phyloP scores from a whole-genome alignment of 768 basidiomycete genomes.

The Termitomyces sp. region DNA sequence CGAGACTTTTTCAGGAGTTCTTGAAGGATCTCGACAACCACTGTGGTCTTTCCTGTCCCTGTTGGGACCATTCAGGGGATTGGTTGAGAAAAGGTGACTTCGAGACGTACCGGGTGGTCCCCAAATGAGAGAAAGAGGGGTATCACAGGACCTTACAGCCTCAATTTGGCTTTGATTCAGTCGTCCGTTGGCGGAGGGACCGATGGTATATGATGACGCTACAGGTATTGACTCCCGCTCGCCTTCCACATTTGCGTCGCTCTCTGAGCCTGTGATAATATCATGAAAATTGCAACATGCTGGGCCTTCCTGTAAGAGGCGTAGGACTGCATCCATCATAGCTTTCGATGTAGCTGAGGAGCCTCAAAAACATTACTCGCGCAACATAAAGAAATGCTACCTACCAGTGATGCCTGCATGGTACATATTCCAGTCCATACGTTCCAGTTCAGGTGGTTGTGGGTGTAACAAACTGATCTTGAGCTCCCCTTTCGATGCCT shows the following conservation, averaged over 20 bases:
- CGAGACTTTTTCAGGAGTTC: conserved; percentile 32
- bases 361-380: background rate
- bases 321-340: conserved; percentile 61
- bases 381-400: conserved; percentile 13
- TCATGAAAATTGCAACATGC: conserved; percentile 50
- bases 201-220: background rate
- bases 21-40: conserved; percentile 60
- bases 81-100: background rate
- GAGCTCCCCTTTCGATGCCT: conserved; percentile 52
- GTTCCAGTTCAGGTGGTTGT: conserved; percentile 57
- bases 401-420: conserved; percentile 58
- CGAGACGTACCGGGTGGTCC: conserved; percentile 56
- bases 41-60: conserved; percentile 75
- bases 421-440: conserved; percentile 66
- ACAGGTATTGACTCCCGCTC: background rate
- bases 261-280: conserved; percentile 40
- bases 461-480: conserved; percentile 53
- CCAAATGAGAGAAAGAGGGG: conserved; percentile 60
- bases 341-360: conserved; percentile 55
- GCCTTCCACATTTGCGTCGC: background rate
- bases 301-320: conserved; percentile 40
- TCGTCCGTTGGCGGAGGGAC: background rate
- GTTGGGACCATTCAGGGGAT: background rate
- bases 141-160: conserved; percentile 46
- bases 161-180: conserved; percentile 56